Base-by-base conservation (phyloP, 495 filamentous ascomycete species). In the Neurospora hispaniola region DNA sequence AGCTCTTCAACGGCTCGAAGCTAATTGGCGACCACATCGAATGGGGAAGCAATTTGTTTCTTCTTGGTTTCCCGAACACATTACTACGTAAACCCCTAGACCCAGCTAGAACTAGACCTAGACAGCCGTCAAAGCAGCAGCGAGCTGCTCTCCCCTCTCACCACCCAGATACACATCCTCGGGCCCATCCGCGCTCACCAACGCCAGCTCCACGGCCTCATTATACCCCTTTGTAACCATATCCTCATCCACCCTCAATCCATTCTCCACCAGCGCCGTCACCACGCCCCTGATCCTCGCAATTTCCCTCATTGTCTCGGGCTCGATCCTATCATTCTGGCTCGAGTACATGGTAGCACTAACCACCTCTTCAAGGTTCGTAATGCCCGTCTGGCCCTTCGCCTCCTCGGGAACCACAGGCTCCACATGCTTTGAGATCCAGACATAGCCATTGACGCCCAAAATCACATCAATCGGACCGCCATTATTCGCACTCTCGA, bases 361-460 rank as follows among this genome's bases (percentile, higher is more conserved):
- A 46, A 90, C 89, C 75, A 85, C 89, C 82, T 98, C 96, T 80
- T 98, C 95, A 77, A 97, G 83, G 70, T 92, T 87, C 38, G 91
- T 96, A 74, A 97, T 93, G 14, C 78, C 89, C 18, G 76, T 75
- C 3, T 80, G 77, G 42, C 80, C 84, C 7, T 76, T 78, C 0
- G 77, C 79, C 20, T 83, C 85, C 16, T 82, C 84, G 14, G 84
- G 85, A 6, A 83, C 83, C 23, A 66, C 54, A 1, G 54, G 54
- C 54, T 90, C 86, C 2, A 89, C 82, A 76, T 94, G 91, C 84
- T 93, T 94, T 76, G 90, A 89, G 75, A 99, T 94, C 91, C 92
- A 98, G 71, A 98, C 92, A 77, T 93, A 98, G 6, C 96, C 96
- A 78, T 99, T 99, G 14, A 99, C 95, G 0, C 96, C 96, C 6